Evolutionary conservation across 2,329 filamentous ascomycete genomes (phyloP).

Genomic region (Alternaria novae-zelandiae): DNA sequence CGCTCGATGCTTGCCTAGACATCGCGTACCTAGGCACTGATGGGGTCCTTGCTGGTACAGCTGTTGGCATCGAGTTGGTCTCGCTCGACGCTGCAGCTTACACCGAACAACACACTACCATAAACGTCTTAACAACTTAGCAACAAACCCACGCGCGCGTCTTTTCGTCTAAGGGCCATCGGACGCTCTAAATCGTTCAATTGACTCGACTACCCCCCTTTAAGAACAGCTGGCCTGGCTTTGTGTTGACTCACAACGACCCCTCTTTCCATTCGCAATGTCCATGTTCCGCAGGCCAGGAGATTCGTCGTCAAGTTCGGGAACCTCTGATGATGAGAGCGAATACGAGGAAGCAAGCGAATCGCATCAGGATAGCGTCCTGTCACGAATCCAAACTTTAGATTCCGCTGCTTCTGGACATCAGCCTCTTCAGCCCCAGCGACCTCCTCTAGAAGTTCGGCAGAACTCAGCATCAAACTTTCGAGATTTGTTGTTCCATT

Average conservation of each 20-base stretch:
- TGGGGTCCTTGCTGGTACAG: slow-evolving; percentile 28
- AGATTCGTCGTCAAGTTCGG: slow-evolving; percentile 42
- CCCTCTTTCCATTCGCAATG: slow-evolving; percentile 18
- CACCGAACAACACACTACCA: slow-evolving; percentile 15
- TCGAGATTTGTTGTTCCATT: slow-evolving; percentile 52
- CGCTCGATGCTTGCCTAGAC: slow-evolving; percentile 33
- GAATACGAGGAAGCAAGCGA: slow-evolving; percentile 26
- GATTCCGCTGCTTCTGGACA: slow-evolving; percentile 29
- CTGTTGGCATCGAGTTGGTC: slow-evolving; percentile 29
- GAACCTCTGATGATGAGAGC: slow-evolving; percentile 26
- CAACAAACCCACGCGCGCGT: neutral
- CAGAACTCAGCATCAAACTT: slow-evolving; percentile 35
- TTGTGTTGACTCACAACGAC: neutral
- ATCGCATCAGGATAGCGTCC: slow-evolving; percentile 22
- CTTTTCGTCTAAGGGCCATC: neutral
- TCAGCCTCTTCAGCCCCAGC: slow-evolving; percentile 9
- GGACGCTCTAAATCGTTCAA: neutral
- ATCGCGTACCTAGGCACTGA: slow-evolving; percentile 20
- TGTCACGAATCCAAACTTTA: slow-evolving; percentile 40
- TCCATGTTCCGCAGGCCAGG: slow-evolving; percentile 45
- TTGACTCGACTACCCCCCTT: neutral
- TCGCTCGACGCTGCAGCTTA: slow-evolving; percentile 26
- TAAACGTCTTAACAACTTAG: slow-evolving; percentile 14
- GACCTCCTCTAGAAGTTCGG: slow-evolving; percentile 21
- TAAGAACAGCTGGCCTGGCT: neutral